Evolutionary conservation across 805 yeast genomes (phyloP).

Genomic region (Teunomyces aglyptinius): DNA sequence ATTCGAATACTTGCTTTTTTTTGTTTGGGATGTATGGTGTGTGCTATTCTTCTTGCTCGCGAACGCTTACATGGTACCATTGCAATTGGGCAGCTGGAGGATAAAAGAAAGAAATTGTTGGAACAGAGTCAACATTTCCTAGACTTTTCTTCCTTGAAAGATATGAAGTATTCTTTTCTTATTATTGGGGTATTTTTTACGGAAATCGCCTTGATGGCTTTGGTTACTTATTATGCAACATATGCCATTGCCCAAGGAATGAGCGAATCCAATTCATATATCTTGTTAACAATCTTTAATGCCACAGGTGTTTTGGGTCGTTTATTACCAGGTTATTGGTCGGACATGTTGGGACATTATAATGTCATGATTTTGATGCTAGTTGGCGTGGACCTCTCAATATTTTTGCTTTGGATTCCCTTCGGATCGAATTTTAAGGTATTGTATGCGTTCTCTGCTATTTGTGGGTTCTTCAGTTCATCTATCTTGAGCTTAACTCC

Average conservation of each 20-base stretch:
- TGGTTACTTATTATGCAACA: conserved; percentile 54
- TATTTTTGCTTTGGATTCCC: conserved; percentile 66
- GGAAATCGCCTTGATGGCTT: conserved; percentile 53
- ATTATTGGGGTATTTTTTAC: conserved; percentile 42
- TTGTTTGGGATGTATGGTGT: conserved; percentile 14
- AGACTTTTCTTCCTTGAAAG: conserved; percentile 39
- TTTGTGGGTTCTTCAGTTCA: conserved; percentile 60
- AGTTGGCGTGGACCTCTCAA: conserved; percentile 43
- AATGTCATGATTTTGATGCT: conserved; percentile 54
- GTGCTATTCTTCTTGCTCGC: conserved; percentile 14
- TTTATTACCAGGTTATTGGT: conserved; percentile 50
- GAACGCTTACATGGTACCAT: conserved; percentile 11
- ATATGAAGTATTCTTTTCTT: conserved; percentile 32
- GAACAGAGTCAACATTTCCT: conserved; percentile 18
- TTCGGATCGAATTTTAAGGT: conserved; percentile 46
- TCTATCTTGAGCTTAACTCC: conserved; percentile 66
- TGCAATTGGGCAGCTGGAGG: neutral
- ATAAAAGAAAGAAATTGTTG: neutral
- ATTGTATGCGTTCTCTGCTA: conserved; percentile 50
- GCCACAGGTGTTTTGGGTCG: conserved; percentile 52
- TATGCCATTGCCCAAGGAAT: conserved; percentile 54
- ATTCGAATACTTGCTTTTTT: conserved; percentile 27
- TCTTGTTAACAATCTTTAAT: conserved; percentile 48
- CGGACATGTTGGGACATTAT: conserved; percentile 56
- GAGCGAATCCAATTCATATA: conserved; percentile 41